Evolutionary conservation across 1,284 basidiomycete genomes (phyloP).

Genomic region (Apiotrichum laibachii): DNA sequence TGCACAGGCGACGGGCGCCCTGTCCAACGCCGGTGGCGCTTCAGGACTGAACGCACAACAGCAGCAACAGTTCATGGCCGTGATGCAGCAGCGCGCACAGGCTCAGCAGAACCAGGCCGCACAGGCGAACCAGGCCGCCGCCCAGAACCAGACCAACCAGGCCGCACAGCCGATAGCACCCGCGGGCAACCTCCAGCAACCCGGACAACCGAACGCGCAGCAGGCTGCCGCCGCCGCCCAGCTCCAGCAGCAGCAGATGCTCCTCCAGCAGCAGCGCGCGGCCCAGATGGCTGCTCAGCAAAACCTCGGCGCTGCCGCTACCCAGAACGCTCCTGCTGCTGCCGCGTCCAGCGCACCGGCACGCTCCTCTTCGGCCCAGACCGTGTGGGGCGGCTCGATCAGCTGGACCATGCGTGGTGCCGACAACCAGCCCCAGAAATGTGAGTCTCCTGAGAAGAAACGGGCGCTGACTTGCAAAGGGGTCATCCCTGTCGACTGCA

Average conservation of each 20-base stretch:
- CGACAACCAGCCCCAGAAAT: conserved; percentile 15
- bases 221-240: background rate
- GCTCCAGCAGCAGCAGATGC: conserved; percentile 16
- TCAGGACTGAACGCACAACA: conserved; percentile 1
- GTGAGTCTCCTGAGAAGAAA: background rate
- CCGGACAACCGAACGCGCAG: conserved; percentile 2
- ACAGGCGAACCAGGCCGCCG: background rate
- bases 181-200: background rate
- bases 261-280: conserved; percentile 12
- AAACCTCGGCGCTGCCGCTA: background rate
- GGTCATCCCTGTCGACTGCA: conserved; percentile 22
- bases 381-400: conserved; percentile 18
- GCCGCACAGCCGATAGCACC: conserved; percentile 5
- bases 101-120: background rate
- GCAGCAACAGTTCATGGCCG: conserved; percentile 19
- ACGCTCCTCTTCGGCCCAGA: background rate
- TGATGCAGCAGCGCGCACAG: conserved; percentile 17
- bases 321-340: background rate
- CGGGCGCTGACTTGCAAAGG: conserved; percentile 8
- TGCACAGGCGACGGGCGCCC: background rate
- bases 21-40: background rate
- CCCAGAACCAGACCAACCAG: conserved; percentile 3
- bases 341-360: background rate
- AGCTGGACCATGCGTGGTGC: conserved; percentile 18
- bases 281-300: conserved; percentile 9